These are phyloP conservation scores for Rhizopogon roseolus DNA, from an alignment of 768 basidiomycete species.

Conservation along the genomic window DNA sequence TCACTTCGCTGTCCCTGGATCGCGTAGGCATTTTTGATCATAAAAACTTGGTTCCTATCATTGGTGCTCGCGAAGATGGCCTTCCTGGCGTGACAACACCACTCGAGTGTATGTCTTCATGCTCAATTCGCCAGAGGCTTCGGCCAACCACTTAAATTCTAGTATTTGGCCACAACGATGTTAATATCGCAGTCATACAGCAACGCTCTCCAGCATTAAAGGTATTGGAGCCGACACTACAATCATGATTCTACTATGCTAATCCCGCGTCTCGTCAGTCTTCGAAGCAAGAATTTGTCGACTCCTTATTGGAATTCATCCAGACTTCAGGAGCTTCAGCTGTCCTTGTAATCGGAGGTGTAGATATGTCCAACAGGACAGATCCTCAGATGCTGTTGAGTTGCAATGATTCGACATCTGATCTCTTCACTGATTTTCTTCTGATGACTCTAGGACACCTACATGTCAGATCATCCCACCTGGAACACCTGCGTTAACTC, in stretches of 20 bases:
- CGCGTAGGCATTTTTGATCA: constrained; percentile 63
- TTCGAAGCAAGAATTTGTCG: constrained; percentile 63
- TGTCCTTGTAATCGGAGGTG: constrained; percentile 64
- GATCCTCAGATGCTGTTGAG: constrained; percentile 76
- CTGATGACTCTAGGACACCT: constrained; percentile 44
- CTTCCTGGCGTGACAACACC: constrained; percentile 63
- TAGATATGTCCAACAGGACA: constrained; percentile 69
- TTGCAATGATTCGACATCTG: constrained; percentile 2
- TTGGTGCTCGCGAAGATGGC: constrained; percentile 65
- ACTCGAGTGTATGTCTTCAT: constrained; percentile 58
- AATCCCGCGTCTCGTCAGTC: constrained; percentile 34
- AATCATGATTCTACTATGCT: neutral
- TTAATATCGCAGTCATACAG: constrained; percentile 59
- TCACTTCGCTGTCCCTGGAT: constrained; percentile 56
- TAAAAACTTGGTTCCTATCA: constrained; percentile 61
- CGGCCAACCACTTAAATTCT: neutral
- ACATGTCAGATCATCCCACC: constrained; percentile 51
- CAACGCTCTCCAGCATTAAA: constrained; percentile 79
- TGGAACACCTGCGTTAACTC: constrained; percentile 38
- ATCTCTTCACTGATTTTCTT: neutral
- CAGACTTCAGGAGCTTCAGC: constrained; percentile 41
- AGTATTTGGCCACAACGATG: constrained; percentile 61
- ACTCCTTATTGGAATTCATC: constrained; percentile 54
- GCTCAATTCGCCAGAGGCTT: neutral
- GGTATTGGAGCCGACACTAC: constrained; percentile 30